Conservation (phyloP, 257 asterid genomes). For the Solanum bukasovii region DNA sequence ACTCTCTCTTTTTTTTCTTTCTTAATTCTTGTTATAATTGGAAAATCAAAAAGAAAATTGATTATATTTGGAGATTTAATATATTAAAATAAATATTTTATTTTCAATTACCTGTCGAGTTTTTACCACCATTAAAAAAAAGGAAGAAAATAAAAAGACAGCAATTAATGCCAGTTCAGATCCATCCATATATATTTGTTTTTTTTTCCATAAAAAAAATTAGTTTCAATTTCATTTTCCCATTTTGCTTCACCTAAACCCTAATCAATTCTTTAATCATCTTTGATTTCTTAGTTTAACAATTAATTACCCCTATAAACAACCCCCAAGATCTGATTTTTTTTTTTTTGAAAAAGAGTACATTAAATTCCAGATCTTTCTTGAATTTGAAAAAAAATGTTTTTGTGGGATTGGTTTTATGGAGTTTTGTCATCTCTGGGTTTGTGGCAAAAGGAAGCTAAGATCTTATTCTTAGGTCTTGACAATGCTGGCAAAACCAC, state of each 20-base stretch:
- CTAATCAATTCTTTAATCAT: background rate
- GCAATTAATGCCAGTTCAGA: background rate
- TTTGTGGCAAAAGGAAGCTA: conserved; percentile 13
- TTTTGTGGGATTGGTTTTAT: conserved; percentile 12
- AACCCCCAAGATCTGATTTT: background rate
- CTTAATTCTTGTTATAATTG: background rate
- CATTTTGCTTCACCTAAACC: background rate
- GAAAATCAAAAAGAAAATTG: background rate
- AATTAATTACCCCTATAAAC: background rate
- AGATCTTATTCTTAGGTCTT: conserved; percentile 11
- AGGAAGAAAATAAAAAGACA: background rate
- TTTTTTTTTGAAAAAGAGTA: background rate
- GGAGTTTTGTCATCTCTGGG: conserved; percentile 12
- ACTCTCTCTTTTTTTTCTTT: background rate
- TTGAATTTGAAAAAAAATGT: background rate
- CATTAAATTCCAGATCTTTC: background rate
- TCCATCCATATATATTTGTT: background rate
- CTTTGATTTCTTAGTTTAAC: background rate
- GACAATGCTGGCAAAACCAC: conserved; percentile 17
- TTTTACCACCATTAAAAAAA: background rate
- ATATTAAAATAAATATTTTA: background rate
- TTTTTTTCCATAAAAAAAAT: background rate
- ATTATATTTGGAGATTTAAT: background rate
- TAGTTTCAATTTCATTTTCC: background rate
- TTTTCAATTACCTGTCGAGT: background rate